Percentiles rank a stretch among this genome's conserved stretches.
These are phyloP conservation scores for Solanum medicagineum DNA, from an alignment of 257 asterid genomes.

Conservation along the genomic window DNA sequence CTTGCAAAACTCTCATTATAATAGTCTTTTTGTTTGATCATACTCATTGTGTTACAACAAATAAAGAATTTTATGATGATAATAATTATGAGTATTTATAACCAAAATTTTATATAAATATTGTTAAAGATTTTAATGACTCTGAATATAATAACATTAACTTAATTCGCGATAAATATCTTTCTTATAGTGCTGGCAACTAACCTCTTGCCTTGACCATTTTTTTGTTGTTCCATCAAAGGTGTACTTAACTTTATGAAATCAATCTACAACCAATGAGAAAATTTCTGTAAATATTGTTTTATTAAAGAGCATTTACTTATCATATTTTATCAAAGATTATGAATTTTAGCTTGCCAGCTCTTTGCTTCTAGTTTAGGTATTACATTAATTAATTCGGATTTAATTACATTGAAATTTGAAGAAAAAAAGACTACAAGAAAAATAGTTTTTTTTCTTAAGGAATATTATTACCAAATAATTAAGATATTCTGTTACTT, in stretches of 20 bases:
- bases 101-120: no score
- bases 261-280: not conserved
- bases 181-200: not conserved
- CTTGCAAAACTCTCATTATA: not conserved
- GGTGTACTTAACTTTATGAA: no score
- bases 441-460: no score
- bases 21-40: no score
- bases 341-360: not conserved
- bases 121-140: no score
- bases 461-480: not conserved
- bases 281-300: not conserved
- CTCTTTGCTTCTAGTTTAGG: not conserved
- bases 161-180: no score
- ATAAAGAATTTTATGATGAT: no score
- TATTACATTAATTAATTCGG: not conserved
- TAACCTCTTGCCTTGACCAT: not conserved
- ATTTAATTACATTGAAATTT: no score
- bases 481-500: not conserved
- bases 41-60: not conserved
- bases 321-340: not conserved
- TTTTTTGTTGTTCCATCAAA: no score
- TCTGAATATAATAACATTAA: no score
- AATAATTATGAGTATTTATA: no score
- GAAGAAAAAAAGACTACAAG: not conserved
- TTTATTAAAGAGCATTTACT: not conserved